Evolutionary conservation across 2,329 filamentous ascomycete genomes (phyloP).

Genomic region (Curvularia sp.): DNA sequence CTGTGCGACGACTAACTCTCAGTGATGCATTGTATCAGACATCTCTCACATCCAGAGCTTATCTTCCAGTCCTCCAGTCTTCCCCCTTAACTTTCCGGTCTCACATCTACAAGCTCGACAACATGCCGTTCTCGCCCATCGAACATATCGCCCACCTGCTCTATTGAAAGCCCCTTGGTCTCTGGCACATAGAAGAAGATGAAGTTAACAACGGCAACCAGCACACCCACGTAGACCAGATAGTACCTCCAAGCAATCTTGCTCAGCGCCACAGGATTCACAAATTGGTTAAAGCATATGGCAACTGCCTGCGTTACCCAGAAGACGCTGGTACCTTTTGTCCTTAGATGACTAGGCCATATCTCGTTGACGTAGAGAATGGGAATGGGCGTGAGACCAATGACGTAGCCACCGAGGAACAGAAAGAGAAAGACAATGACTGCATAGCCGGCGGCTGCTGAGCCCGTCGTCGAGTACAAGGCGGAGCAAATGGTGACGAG

Average conservation of each 20-base stretch:
- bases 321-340: slow-evolving; percentile 27
- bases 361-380: slow-evolving; percentile 49
- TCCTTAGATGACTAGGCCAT: slow-evolving; percentile 41
- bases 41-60: neutral
- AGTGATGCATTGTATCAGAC: neutral
- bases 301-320: slow-evolving; percentile 26
- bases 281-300: neutral
- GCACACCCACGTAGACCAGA: neutral
- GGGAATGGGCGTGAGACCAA: slow-evolving; percentile 42
- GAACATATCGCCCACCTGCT: neutral
- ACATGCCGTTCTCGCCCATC: neutral
- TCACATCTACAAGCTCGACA: neutral
- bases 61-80: no score
- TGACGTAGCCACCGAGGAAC: neutral
- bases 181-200: neutral
- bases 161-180: neutral
- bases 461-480: neutral
- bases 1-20: neutral
- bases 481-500: neutral
- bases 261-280: neutral
- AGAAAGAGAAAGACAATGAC: neutral
- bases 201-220: neutral
- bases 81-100: neutral
- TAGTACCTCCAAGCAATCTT: neutral
- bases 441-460: neutral